phyloP scores from a whole-genome alignment of 768 basidiomycete species.

The Boletus reticulatus region DNA sequence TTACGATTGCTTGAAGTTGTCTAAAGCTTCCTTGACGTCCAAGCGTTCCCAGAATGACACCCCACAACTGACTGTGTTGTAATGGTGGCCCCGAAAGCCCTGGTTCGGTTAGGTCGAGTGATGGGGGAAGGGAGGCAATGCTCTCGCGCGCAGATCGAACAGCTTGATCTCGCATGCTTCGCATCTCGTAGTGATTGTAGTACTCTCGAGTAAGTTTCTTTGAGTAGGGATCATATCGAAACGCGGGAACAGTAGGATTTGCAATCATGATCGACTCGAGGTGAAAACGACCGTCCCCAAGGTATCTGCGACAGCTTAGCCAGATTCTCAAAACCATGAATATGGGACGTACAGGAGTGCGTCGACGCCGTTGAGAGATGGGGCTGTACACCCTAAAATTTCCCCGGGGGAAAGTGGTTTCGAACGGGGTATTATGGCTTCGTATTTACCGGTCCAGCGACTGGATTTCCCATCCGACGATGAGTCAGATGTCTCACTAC shows the following conservation, averaged over 20 bases:
- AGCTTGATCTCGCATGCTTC: constrained; percentile 65
- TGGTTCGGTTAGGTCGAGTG: constrained; percentile 6
- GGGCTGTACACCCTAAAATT: constrained; percentile 96
- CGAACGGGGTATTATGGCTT: constrained; percentile 74
- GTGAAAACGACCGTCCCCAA: constrained; percentile 98
- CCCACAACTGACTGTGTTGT: constrained; percentile 58
- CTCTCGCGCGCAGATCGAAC: constrained; percentile 72
- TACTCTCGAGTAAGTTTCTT: constrained; percentile 94
- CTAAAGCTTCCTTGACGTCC: constrained; percentile 92
- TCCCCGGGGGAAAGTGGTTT: constrained; percentile 96
- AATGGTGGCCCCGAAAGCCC: constrained; percentile 16
- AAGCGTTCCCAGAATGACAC: constrained; percentile 89
- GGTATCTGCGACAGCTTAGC: constrained; percentile 58
- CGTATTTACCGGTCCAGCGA: constrained; percentile 64
- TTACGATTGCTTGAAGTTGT: constrained; percentile 82
- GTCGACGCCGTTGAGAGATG: constrained; percentile 73
- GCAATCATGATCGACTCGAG: constrained; percentile 99
- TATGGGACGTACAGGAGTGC: constrained; percentile 73
- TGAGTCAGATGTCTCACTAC: not conserved
- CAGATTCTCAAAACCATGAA: not conserved
- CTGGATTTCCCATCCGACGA: constrained; percentile 6
- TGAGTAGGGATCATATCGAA: constrained; percentile 97
- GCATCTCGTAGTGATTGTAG: constrained; percentile 91
- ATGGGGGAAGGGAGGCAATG: constrained; percentile 36
- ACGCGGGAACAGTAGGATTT: constrained; percentile 93